Base-by-base conservation (phyloP, 208 protist species). In the Strigomonas culicis region DNA sequence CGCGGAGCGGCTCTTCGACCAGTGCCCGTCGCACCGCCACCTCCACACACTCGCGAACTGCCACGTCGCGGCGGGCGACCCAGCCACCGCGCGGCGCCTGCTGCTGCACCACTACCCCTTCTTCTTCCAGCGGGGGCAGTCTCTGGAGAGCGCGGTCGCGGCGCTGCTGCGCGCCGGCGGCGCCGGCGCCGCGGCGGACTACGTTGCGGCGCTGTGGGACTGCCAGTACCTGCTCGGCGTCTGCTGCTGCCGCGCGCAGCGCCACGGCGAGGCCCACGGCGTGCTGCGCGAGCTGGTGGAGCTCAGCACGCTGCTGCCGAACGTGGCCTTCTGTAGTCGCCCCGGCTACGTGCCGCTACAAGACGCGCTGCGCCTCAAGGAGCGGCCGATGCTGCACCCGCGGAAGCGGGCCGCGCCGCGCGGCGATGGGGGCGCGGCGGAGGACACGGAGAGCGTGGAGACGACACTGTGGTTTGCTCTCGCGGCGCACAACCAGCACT, bases 141-240 rank as follows among this genome's bases (percentile, higher is more conserved):
- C 25, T 22, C 30, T 58, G 30, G 32, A 17, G 24, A 34, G 52
- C 19, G 15, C 30, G 6, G 36, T 13, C 22, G 10, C 30, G 30
- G 22, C 60, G 28, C 8, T 6, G 8, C 8, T 41, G 8, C 36
- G 8, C 13, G 8, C 36, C 8, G 8, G 36, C 36, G 36, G 13
- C 36, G 7, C 52, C 15, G 52, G 8, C 6, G 52, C 24, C 22
- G 10, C n/a, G 19, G 52, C 19, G 28, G 6, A 10, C 6, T 8
- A 58, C 24, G 52, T 17, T 6, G 13, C 30, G 27, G 30, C 27
- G 39, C 39, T 31, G 41, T 92, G 84, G 85, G 68, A 80, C 11
- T 94, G 88, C 60, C 80, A 92, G 53, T 94, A 92, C 65, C 64
- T 94, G 11, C 66, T 90, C 32, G 88, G 80, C 0, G 84, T 94